Evolutionary conservation across 2,329 filamentous ascomycete genomes (phyloP).

Genomic region (Sarocladium kiliense): DNA sequence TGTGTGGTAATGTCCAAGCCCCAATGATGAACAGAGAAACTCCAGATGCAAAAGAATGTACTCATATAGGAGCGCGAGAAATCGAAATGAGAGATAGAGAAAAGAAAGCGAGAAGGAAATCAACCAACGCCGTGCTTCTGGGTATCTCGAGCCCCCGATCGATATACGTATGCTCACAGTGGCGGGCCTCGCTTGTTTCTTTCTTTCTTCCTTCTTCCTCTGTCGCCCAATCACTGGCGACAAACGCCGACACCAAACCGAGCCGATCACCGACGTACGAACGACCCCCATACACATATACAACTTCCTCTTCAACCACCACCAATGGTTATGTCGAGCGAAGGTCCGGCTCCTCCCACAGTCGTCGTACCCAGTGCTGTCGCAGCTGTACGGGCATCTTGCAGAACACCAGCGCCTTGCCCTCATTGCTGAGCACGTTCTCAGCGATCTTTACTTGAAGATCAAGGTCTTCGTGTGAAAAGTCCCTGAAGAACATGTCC

Average conservation of each 20-base stretch:
- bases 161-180: conserved; percentile 2
- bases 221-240: background rate
- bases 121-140: conserved; percentile 11
- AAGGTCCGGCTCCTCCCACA: conserved; percentile 43
- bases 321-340: background rate
- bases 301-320: background rate
- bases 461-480: conserved; percentile 51
- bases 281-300: background rate
- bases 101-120: background rate
- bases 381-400: conserved; percentile 51
- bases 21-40: background rate
- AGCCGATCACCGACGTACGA: background rate
- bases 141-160: conserved; percentile 10
- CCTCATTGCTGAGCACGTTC: conserved; percentile 52
- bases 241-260: background rate
- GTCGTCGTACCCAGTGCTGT: conserved; percentile 50
- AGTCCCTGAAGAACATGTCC: conserved; percentile 55
- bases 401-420: conserved; percentile 57
- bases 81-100: background rate
- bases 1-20: background rate
- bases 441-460: conserved; percentile 56
- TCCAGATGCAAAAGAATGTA: background rate
- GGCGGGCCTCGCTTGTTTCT: conserved; percentile 1
- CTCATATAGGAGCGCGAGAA: background rate
- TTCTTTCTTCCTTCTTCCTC: background rate